Evolutionary conservation across 2,329 filamentous ascomycete genomes (phyloP), one percentile per base, ranked within the genome.

Genomic region (Lomentospora prolificans): DNA sequence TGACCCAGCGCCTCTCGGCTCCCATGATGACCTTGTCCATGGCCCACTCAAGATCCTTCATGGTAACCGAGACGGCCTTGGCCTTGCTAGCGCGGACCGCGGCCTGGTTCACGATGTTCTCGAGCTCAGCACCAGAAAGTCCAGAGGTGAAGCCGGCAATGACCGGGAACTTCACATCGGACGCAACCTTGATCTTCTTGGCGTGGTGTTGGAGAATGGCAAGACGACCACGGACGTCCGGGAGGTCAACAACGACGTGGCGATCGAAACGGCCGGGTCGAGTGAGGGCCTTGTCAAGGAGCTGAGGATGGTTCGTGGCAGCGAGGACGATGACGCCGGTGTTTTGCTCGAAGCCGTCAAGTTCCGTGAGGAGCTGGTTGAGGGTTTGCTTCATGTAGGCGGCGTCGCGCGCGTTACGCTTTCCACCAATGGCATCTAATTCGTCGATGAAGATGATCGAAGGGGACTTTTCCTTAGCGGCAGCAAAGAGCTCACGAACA

Each of bases 21-120:
- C 94, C 94, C 90, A 99, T 96, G 69, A 96, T 86, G 55, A 99
- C 89, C 73, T 94, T 94, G 75, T 99, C 94, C 72, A 95, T 97
- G 57, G 94, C 94, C 91, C 92, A 99, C 63, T 96, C 91, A 60
- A 97, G 85, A 66, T 97, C 90, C 31, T 79, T 72, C 69, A 90
- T 86, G 10, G 81, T 80, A 55, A 99, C 89, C 50, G 85, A 80
- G 58, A 76, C 77, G 39, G 87, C 81, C 72, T 91, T 94, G 62
- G 88, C 80, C 68, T 94, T 90, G 65, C 90, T 95, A n/a, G 94
- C 94, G 65, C 87, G 89, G 46, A 99, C 86, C 22, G 94, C 94
- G 30, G 94, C 94, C 67, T 96, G 89, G 71, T 99, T 99, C 66
- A 96, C 87, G 63, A 99, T 83, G 67, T 96, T 99, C 72, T 97